Percentiles rank a stretch among this genome's conserved stretches.
These are phyloP conservation scores for Aspergillus unguis DNA, from an alignment of 2,329 filamentous ascomycete genomes.

Conservation along the genomic window DNA sequence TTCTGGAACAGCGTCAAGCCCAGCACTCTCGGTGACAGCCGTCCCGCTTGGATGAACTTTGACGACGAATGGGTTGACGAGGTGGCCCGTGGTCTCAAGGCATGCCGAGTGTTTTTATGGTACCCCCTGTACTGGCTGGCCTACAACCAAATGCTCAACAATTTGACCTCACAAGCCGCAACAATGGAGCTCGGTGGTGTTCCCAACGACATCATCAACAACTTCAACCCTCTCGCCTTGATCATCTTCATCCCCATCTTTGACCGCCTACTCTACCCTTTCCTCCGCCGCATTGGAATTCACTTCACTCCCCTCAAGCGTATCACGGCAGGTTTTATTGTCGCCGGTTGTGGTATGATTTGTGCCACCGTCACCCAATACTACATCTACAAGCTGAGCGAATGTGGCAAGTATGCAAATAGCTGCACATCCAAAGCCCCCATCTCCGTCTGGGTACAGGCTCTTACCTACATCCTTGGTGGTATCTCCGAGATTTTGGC, in stretches of 20 bases:
- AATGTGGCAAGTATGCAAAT: constrained; percentile 56
- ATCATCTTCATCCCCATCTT: constrained; percentile 55
- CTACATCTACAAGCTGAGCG: constrained; percentile 57
- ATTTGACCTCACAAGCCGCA: constrained; percentile 54
- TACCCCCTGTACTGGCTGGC: constrained; percentile 50
- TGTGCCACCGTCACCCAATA: constrained; percentile 50
- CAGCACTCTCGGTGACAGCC: constrained; percentile 18
- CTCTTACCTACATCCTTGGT: constrained; percentile 50
- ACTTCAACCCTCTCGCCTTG: constrained; percentile 52
- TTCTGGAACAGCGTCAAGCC: constrained; percentile 26
- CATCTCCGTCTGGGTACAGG: constrained; percentile 62
- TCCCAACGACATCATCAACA: constrained; percentile 55
- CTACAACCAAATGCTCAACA: constrained; percentile 54
- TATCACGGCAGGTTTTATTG: constrained; percentile 50
- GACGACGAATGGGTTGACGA: constrained; percentile 80
- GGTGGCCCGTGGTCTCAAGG: constrained; percentile 64
- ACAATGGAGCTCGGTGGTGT: constrained; percentile 53
- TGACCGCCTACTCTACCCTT: constrained; percentile 51
- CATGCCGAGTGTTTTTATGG: constrained; percentile 65
- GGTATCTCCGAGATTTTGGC: constrained; percentile 57
- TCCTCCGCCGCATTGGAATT: constrained; percentile 45
- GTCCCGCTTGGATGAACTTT: constrained; percentile 60
- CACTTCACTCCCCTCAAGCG: constrained; percentile 54
- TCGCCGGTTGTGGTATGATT: constrained; percentile 49
- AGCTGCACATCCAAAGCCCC: constrained; percentile 40